Conservation (phyloP, 768 basidiomycete genomes). For the Suillus weaverae region DNA sequence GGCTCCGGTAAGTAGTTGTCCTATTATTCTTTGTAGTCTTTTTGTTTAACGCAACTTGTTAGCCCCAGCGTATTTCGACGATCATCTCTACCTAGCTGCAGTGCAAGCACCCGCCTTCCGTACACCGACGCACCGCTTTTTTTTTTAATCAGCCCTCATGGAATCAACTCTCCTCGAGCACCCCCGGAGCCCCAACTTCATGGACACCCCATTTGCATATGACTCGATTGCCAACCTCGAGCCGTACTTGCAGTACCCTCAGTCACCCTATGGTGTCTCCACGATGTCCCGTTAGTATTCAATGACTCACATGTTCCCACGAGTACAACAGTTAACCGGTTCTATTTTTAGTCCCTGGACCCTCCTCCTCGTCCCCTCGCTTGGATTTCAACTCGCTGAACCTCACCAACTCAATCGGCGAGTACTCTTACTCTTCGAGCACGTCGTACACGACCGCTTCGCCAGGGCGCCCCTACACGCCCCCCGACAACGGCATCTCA, state of each 20-base stretch:
- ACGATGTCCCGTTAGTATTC: constrained; percentile 59
- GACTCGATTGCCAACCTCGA: constrained; percentile 47
- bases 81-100: constrained; percentile 44
- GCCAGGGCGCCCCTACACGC: constrained; percentile 67
- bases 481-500: constrained; percentile 64
- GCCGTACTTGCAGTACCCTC: constrained; percentile 70
- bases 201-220: constrained; percentile 48
- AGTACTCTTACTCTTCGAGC: constrained; percentile 58
- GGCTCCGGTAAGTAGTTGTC: constrained; percentile 12
- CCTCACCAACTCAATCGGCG: constrained; percentile 53
- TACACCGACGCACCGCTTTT: constrained; percentile 15
- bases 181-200: constrained; percentile 51
- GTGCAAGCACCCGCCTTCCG: constrained; percentile 39
- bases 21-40: neutral
- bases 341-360: constrained; percentile 46
- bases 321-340: constrained; percentile 9
- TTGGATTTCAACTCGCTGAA: constrained; percentile 65
- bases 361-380: constrained; percentile 54
- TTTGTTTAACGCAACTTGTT: constrained; percentile 13
- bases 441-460: constrained; percentile 54
- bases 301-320: neutral
- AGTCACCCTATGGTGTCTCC: constrained; percentile 59
- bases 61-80: constrained; percentile 33
- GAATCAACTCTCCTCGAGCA: constrained; percentile 53
- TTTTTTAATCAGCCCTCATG: constrained; percentile 31